A percentile compares a stretch with the other conserved stretches of the same genome.
Evolutionary conservation across 2,329 filamentous ascomycete species (phyloP).

Genomic region (Neonectria punicea): DNA sequence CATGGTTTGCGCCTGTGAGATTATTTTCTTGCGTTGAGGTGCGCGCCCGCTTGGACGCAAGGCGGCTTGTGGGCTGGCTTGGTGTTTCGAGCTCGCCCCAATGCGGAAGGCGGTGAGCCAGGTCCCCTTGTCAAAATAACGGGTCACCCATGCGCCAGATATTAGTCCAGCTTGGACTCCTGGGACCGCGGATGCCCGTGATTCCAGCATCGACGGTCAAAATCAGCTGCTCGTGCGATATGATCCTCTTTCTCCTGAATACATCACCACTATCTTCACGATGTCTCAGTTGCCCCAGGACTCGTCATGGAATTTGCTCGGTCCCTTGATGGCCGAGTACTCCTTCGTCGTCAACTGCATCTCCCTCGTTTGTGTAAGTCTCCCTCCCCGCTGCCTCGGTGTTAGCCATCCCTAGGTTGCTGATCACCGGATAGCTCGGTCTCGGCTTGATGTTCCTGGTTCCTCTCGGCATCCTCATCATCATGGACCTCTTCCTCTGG

Average conservation of each 20-base stretch:
- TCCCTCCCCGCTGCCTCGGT: conserved; percentile 6
- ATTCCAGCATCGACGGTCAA: conserved; percentile 35
- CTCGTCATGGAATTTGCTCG: conserved; percentile 40
- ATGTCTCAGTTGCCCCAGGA: conserved; percentile 43
- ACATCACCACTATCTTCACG: conserved; percentile 26
- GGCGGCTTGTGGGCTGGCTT: conserved; percentile 16
- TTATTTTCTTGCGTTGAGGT: conserved; percentile 7
- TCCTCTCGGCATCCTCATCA: conserved; percentile 59
- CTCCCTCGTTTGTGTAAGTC: conserved; percentile 52
- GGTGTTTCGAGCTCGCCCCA: conserved; percentile 23
- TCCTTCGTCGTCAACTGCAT: conserved; percentile 49
- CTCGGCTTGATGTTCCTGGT: conserved; percentile 59
- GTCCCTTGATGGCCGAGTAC: conserved; percentile 44
- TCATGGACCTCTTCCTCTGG: conserved; percentile 64
- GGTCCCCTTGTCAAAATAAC: conserved; percentile 10
- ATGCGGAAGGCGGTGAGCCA: conserved; percentile 44
- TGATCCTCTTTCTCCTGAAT: conserved; percentile 36
- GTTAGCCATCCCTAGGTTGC: conserved; percentile 8
- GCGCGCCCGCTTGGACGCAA: conserved; percentile 2
- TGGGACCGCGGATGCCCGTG: conserved; percentile 34
- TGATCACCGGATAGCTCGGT: conserved; percentile 49
- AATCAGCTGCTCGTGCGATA: conserved; percentile 35
- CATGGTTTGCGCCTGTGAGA: conserved; percentile 24
- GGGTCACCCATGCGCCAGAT: conserved; percentile 8
- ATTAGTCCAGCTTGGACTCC: conserved; percentile 22